phyloP scores from a whole-genome alignment of 2,329 filamentous ascomycete genomes.

The Trichoderma koningiopsis region DNA sequence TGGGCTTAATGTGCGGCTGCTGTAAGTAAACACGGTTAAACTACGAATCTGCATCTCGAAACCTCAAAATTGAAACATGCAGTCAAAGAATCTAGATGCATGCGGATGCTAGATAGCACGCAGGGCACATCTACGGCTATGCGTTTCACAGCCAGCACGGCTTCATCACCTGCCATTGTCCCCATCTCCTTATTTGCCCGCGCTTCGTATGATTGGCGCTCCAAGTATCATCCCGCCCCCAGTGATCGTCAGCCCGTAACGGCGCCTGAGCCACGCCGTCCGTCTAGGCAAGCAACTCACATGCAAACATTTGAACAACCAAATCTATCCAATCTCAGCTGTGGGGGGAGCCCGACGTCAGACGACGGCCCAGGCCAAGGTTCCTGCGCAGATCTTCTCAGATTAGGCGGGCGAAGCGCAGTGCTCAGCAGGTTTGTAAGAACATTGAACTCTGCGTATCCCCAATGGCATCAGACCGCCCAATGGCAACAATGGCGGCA shows the following conservation, averaged over 20 bases:
- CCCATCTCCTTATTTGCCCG: neutral
- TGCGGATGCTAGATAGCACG: neutral
- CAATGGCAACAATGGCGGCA: neutral
- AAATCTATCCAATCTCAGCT: constrained; percentile 6
- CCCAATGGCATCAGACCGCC: neutral
- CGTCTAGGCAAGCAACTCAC: neutral
- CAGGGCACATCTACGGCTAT: neutral
- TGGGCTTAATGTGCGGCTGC: too few relatives aligned
- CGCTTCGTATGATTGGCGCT: neutral
- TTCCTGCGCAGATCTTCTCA: constrained; percentile 19
- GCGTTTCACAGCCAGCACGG: neutral
- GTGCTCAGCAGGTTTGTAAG: neutral
- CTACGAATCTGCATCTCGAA: neutral
- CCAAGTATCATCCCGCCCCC: neutral
- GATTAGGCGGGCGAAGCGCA: neutral
- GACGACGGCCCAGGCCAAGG: constrained; percentile 8
- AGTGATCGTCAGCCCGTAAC: neutral
- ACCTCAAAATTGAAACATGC: neutral
- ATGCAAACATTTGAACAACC: neutral
- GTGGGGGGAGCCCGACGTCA: constrained; percentile 21
- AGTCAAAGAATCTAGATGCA: neutral
- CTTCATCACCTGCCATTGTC: neutral
- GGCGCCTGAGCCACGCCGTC: neutral
- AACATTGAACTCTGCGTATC: neutral
- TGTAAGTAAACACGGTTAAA: neutral